A percentile compares a stretch with the other conserved stretches of the same genome.
phyloP scores from a whole-genome alignment of 2,329 filamentous ascomycete genomes.

The Aspergillus sp. region DNA sequence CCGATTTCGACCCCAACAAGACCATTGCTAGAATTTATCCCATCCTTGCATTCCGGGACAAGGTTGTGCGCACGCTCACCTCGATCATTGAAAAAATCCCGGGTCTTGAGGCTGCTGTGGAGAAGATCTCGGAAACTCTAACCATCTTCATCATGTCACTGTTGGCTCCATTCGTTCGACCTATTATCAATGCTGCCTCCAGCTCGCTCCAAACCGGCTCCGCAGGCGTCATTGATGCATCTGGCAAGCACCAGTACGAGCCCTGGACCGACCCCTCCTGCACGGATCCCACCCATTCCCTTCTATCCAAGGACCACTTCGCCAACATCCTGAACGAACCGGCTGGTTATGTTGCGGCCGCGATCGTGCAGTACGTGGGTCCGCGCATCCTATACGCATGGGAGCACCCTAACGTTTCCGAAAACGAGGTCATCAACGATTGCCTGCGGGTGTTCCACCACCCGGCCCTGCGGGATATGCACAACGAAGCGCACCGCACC shows the following conservation, averaged over 20 bases:
- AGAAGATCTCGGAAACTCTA: constrained; percentile 86
- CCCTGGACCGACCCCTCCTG: constrained; percentile 69
- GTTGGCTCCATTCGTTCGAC: constrained; percentile 82
- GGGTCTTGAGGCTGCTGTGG: constrained; percentile 78
- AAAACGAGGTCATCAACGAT: constrained; percentile 76
- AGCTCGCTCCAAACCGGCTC: constrained; percentile 80
- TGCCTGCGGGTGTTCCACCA: constrained; percentile 82
- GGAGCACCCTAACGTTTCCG: constrained; percentile 75
- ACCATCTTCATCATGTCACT: constrained; percentile 88
- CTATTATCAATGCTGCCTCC: constrained; percentile 81
- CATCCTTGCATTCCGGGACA: constrained; percentile 88
- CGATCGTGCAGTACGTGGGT: constrained; percentile 76
- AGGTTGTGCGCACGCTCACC: constrained; percentile 79
- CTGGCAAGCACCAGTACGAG: constrained; percentile 66
- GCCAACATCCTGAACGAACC: constrained; percentile 70
- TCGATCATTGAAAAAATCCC: constrained; percentile 84
- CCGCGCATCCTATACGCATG: constrained; percentile 86
- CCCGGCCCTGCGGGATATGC: constrained; percentile 68
- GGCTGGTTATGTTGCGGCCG: constrained; percentile 63
- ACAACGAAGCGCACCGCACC: constrained; percentile 68
- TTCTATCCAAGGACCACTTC: constrained; percentile 79
- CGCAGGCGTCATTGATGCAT: constrained; percentile 58
- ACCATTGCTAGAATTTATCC: constrained; percentile 80
- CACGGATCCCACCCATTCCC: constrained; percentile 72
- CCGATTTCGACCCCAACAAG: constrained; percentile 69